Conservation (phyloP, 2,329 filamentous ascomycete genomes). For the Colletotrichum orchidophilum region DNA sequence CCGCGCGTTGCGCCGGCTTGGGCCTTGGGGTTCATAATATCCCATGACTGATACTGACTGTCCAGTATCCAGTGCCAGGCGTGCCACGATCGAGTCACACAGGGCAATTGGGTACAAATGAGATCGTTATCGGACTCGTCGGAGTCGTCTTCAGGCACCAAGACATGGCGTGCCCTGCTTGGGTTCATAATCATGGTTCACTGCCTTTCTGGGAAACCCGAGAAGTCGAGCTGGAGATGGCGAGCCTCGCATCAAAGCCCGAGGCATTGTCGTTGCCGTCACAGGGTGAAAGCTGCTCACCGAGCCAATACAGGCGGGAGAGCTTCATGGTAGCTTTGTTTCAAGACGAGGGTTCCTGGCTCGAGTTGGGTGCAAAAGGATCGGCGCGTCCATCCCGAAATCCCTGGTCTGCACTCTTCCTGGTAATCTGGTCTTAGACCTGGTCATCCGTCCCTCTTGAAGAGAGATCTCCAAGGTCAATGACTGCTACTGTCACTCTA, state of each 20-base stretch:
- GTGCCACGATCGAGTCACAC: background rate
- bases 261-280: constrained; percentile 1
- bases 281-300: constrained; percentile 17
- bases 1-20: constrained; percentile 19
- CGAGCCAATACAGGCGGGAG: constrained; percentile 14
- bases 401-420: constrained; percentile 1
- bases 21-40: constrained; percentile 5
- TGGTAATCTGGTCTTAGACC: background rate
- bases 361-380: constrained; percentile 25
- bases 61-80: background rate
- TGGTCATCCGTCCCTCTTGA: background rate
- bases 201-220: constrained; percentile 10
- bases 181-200: constrained; percentile 14
- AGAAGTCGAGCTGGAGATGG: constrained; percentile 10
- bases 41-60: background rate
- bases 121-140: background rate
- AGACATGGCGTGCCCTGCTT: constrained; percentile 15
- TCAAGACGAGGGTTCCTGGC: constrained; percentile 30
- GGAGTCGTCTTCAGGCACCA: constrained; percentile 14
- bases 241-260: background rate
- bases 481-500: background rate
- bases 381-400: constrained; percentile 27
- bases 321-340: constrained; percentile 2
- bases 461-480: background rate
- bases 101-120: background rate